A percentile compares a stretch with the other conserved stretches of the same genome.
Conservation (phyloP, 2,329 filamentous ascomycete genomes). For the Dryadomyces quercus-mongolicae region DNA sequence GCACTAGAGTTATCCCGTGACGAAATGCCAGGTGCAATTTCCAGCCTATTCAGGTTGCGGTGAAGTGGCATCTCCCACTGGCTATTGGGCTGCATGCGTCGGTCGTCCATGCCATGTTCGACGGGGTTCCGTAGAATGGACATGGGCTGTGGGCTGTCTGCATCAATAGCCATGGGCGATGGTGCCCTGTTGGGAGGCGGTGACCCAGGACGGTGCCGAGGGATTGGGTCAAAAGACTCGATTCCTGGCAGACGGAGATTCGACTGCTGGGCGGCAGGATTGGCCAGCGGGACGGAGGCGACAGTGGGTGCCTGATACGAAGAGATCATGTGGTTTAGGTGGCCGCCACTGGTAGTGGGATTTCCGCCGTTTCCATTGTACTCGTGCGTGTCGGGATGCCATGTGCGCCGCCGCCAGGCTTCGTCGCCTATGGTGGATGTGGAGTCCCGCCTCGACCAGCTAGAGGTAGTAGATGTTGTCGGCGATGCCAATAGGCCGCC, state of each 20-base stretch:
- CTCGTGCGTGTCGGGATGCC: constrained; percentile 70
- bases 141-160: constrained; percentile 26
- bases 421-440: constrained; percentile 52
- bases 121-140: constrained; percentile 17
- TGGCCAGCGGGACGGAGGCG: constrained; percentile 35
- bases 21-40: constrained; percentile 42
- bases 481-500: constrained; percentile 52
- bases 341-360: constrained; percentile 48
- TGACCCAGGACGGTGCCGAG: constrained; percentile 47
- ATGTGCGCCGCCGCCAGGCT: constrained; percentile 73
- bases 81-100: constrained; percentile 24
- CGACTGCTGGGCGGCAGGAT: constrained; percentile 37
- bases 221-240: constrained; percentile 76
- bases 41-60: constrained; percentile 52
- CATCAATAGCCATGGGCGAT: constrained; percentile 70
- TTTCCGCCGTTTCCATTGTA: constrained; percentile 26
- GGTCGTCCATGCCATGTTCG: constrained; percentile 28
- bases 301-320: constrained; percentile 32
- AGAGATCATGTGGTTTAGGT: constrained; percentile 63
- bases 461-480: constrained; percentile 44
- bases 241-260: constrained; percentile 71
- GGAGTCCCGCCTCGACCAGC: constrained; percentile 55
- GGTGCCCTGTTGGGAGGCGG: constrained; percentile 52
- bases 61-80: constrained; percentile 57
- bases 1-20: constrained; percentile 38